These are phyloP conservation scores for Auricularia heimuer DNA, from an alignment of 768 basidiomycete species.

Conservation along the genomic window DNA sequence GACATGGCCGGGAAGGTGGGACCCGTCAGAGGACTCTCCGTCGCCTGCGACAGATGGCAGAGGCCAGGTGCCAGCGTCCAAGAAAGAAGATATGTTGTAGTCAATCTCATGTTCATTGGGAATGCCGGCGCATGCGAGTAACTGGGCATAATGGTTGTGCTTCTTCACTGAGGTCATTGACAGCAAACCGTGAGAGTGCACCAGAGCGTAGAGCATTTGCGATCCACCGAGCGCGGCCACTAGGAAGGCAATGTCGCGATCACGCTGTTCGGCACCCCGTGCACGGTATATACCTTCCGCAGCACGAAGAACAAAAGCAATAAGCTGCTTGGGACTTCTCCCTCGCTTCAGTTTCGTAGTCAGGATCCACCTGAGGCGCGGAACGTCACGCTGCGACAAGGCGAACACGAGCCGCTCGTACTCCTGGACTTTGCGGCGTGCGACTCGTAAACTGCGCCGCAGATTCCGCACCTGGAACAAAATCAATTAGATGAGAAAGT, in stretches of 20 bases:
- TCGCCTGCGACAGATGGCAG: not conserved
- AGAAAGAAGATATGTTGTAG: not conserved
- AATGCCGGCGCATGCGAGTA: not conserved
- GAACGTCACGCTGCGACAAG: not conserved
- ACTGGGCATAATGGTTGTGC: not conserved
- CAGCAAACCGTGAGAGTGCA: not conserved
- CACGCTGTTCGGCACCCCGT: not conserved
- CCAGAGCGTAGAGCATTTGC: not conserved
- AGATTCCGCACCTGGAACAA: not conserved
- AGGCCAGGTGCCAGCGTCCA: not conserved
- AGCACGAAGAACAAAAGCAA: not conserved
- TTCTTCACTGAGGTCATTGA: not conserved
- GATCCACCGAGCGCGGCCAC: not conserved
- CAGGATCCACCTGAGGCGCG: not conserved
- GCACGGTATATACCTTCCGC: not conserved
- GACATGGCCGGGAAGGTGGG: not conserved
- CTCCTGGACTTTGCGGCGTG: not conserved
- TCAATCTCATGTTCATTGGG: not conserved
- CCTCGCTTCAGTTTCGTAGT: not conserved
- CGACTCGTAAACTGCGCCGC: not conserved
- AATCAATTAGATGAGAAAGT: not conserved
- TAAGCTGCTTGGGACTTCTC: not conserved
- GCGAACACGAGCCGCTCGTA: not conserved
- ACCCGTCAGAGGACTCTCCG: not conserved
- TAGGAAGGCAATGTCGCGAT: not conserved